Evolutionary conservation across 2,329 filamentous ascomycete species (phyloP).

Genomic region (Fusarium luffae): DNA sequence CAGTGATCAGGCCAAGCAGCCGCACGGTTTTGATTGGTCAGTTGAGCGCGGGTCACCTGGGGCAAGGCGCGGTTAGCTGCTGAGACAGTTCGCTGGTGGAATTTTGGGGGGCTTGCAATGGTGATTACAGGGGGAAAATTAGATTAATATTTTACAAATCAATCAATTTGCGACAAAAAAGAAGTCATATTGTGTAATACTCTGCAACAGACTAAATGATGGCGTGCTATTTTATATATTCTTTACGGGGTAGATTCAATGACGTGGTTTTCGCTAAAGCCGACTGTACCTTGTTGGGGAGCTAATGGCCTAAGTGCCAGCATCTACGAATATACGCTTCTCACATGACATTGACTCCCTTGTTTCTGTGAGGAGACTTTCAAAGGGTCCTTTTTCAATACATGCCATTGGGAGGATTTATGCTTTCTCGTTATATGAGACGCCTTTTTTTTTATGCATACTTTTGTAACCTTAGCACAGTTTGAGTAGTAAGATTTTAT

Average conservation of each 20-base stretch:
- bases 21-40: constrained; percentile 41
- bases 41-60: constrained; percentile 30
- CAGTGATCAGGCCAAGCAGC: constrained; percentile 39
- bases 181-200: background rate
- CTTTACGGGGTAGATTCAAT: constrained; percentile 20
- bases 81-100: constrained; percentile 15
- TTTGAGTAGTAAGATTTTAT: background rate
- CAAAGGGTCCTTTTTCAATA: background rate
- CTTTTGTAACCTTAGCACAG: background rate
- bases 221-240: background rate
- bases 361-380: constrained; percentile 1
- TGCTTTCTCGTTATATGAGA: background rate
- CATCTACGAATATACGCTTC: constrained; percentile 14
- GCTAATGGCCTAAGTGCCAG: constrained; percentile 8
- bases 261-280: constrained; percentile 33
- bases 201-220: background rate
- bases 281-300: constrained; percentile 24
- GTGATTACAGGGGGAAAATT: constrained; percentile 4
- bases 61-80: constrained; percentile 39
- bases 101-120: constrained; percentile 7
- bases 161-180: background rate
- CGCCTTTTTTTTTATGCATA: background rate
- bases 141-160: background rate
- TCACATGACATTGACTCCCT: constrained; percentile 36
- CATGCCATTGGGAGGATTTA: background rate